Conservation (phyloP, 495 filamentous ascomycete species). For the Podospora comata region DNA sequence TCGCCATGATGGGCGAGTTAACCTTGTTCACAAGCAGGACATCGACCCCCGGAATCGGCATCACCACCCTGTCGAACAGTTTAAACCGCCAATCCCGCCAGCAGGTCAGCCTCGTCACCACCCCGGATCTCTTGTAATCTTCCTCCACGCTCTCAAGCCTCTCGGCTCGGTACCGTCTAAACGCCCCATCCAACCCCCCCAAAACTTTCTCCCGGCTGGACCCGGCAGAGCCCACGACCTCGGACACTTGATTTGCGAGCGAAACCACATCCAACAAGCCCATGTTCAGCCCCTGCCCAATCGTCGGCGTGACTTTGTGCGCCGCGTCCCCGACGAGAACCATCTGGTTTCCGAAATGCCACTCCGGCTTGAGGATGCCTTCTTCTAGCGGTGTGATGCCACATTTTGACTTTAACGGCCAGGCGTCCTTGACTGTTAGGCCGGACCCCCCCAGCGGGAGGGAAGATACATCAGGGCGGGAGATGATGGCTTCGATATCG, state of each 20-base stretch:
- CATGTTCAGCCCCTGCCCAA: constrained; percentile 1
- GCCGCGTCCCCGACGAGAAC: constrained; percentile 5
- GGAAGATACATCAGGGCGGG: neutral
- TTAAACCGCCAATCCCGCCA: neutral
- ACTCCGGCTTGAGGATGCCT: neutral
- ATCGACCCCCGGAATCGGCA: constrained; percentile 1
- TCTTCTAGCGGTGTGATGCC: neutral
- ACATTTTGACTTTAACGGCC: neutral
- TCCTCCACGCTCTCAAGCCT: neutral
- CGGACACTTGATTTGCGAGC: neutral
- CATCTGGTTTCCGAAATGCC: neutral
- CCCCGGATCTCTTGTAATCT: neutral
- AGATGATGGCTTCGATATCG: constrained; percentile 1
- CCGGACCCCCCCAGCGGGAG: neutral
- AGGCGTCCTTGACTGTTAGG: neutral
- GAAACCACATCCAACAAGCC: constrained; percentile 2
- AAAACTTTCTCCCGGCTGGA: neutral
- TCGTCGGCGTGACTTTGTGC: constrained; percentile 1
- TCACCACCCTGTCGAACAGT: neutral
- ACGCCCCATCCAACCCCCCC: neutral
- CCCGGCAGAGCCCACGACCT: neutral
- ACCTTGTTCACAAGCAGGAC: neutral
- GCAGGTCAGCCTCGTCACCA: neutral
- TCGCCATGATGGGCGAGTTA: neutral
- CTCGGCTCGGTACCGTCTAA: neutral